These are phyloP conservation scores for Penicillium sp. DNA, from an alignment of 2,329 filamentous ascomycete genomes.

Conservation along the genomic window DNA sequence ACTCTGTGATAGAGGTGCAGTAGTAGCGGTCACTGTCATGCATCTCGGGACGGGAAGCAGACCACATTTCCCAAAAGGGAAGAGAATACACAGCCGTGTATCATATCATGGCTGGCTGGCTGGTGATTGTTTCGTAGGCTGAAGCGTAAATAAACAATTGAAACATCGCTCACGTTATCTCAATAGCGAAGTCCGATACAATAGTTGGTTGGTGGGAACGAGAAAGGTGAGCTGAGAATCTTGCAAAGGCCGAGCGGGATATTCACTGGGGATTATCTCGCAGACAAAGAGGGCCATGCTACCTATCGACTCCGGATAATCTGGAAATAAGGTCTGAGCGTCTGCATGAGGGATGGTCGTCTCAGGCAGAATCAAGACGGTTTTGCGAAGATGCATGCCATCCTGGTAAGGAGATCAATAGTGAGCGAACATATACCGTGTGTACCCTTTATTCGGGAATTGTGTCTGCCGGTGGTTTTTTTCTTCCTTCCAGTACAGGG, in stretches of 20 bases:
- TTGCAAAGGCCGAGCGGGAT: not conserved
- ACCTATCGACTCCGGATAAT: not conserved
- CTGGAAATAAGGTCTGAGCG: constrained; percentile 19
- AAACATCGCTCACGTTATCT: no score
- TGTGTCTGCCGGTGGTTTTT: not conserved
- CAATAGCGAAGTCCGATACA: no score
- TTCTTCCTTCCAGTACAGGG: not conserved
- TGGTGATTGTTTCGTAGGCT: no score
- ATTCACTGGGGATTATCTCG: not conserved
- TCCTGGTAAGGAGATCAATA: constrained; percentile 15
- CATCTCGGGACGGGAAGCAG: not conserved
- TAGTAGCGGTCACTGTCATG: no score
- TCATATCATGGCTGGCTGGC: no score
- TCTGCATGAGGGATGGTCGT: constrained; percentile 11
- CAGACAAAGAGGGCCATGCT: not conserved
- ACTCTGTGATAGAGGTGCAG: not conserved
- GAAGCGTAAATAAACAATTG: no score
- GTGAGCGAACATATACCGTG: constrained; percentile 3
- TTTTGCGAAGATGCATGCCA: constrained; percentile 19
- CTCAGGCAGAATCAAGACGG: constrained; percentile 14
- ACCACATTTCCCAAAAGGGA: no score
- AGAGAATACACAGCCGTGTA: not conserved
- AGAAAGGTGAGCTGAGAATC: not conserved
- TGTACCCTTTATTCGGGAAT: not conserved
- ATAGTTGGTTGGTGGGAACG: not conserved